Base-by-base conservation (phyloP, 108 stramenopile genomes). In the Parmales sp. region DNA sequence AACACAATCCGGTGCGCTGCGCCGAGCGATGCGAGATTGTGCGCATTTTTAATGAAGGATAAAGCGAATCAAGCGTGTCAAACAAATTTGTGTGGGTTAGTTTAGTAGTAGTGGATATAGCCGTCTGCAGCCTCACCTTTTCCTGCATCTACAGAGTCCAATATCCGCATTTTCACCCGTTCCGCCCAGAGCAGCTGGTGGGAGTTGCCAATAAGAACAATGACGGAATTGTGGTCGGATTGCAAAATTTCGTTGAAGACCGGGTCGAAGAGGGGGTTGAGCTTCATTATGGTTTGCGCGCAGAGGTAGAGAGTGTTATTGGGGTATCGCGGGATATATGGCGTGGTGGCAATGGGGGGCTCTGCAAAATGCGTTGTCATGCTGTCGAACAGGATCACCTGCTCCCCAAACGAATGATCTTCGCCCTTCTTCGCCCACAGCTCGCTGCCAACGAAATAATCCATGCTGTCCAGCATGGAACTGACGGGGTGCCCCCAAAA, bases 401-500 rank as follows among this genome's bases (percentile, higher is more conserved):
- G 66, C 45, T 67, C 66, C 19, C 31, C 19, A n/a, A 37, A 67
- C 1, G 26, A 13, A 11, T 7, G 2, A 13, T 2, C 9, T n/a
- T 31, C 44, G 19, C 6, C 36, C 26, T 16, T 23, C 34, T 1
- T 2, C 26, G 31, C 66, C 13, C 31, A 44, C 28, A 7, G 19
- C 22, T 69, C 69, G 29, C 39, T 37, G 51, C 20, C 6, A 4
- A 69, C n/a, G 25, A 23, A 69, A 34, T 69, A 69, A 38, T 69
- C 69, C 4, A 69, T 28, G 45, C 37, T 9, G 0, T 36, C 41
- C 3, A 69, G 6, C 4, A 26, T 37, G 43, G 48, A 28, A 5
- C 51, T 51, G 29, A 51, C 51, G 18, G 69, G 69, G 44, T 69
- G 69, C 51, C 69, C 69, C 69, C 69, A 69, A 41, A 69, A 64